Base-by-base conservation (phyloP, 1,284 basidiomycete species). In the Naganishia sp. region DNA sequence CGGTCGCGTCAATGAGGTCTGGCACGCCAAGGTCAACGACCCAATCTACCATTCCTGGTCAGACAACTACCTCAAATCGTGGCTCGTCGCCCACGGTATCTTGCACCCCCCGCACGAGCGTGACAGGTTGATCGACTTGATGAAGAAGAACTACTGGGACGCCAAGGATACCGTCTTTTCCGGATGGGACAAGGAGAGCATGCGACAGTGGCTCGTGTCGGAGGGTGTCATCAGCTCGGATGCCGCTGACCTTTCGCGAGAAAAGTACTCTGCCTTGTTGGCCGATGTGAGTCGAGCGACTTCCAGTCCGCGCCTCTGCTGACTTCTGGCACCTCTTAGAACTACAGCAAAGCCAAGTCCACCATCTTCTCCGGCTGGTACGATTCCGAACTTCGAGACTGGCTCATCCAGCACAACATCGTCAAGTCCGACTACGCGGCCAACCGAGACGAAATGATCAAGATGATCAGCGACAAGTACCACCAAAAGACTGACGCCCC, bases 31-130 rank as follows among this genome's bases (percentile, higher is more conserved):
- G 54, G 81, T 84, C 18, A 75, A 85, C 9, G 80, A 84, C 67
- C 88, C 89, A 1, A 78, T 88, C 54, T 97, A 90, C 85, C 82
- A 90, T 43, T 85, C 87, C 5, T 97, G 93, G 93, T 88, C 87
- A 53, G 88, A 90, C 74, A 88, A 86, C 2, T 90, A 90, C 75
- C 85, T 94, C 60, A 90, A 92, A 73, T 72, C 89, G 70, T 97
- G 94, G 93, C 87, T 96, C 55, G 81, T 90, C 6, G 79, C 84
- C 39, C 91, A 93, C 77, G 86, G 88, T 53, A 78, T 93, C 72
- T 81, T 90, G 72, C 82, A 84, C 73, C 80, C 83, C 42, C 75
- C 75, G 48, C 86, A 87, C 74, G 84, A 84, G 6, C 86, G 91
- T 57, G 87, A 92, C 46, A 83, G 86, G 68, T 84, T 94, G 44